These are phyloP conservation scores for Botrytis porri DNA, from an alignment of 2,329 filamentous ascomycete species.

Conservation along the genomic window DNA sequence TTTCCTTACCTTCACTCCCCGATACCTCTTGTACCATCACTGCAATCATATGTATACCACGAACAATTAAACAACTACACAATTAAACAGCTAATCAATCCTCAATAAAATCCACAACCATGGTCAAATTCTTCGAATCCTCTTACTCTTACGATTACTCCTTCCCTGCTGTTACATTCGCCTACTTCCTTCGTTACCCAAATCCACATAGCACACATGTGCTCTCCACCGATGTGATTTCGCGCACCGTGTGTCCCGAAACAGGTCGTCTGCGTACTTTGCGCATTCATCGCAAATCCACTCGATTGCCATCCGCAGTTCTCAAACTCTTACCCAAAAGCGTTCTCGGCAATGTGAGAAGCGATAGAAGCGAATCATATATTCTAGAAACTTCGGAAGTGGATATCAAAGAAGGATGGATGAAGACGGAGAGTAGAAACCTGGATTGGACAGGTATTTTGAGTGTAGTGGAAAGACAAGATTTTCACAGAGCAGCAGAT, in stretches of 20 bases:
- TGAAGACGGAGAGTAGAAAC: slow-evolving; percentile 78
- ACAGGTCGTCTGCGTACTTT: slow-evolving; percentile 75
- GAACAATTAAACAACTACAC: background rate
- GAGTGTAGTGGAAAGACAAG: slow-evolving; percentile 73
- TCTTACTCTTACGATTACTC: slow-evolving; percentile 75
- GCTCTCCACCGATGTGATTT: slow-evolving; percentile 78
- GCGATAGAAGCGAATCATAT: slow-evolving; percentile 65
- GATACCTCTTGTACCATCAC: slow-evolving; percentile 6
- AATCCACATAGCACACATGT: slow-evolving; percentile 83
- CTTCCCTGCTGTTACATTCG: slow-evolving; percentile 80
- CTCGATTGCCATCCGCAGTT: slow-evolving; percentile 70
- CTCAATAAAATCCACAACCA: slow-evolving; percentile 25
- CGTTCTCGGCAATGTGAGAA: slow-evolving; percentile 51
- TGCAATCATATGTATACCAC: slow-evolving; percentile 7
- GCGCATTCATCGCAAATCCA: slow-evolving; percentile 78
- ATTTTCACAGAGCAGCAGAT: slow-evolving; percentile 49
- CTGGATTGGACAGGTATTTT: slow-evolving; percentile 79
- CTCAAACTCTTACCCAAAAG: slow-evolving; percentile 72
- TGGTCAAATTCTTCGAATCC: slow-evolving; percentile 46
- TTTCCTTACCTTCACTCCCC: background rate
- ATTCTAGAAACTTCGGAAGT: slow-evolving; percentile 78
- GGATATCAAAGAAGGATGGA: slow-evolving; percentile 76
- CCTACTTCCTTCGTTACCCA: slow-evolving; percentile 86
- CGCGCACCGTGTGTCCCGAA: slow-evolving; percentile 66
- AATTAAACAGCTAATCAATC: slow-evolving; percentile 11